phyloP scores from a whole-genome alignment of 225 moss, liverwort and hornwort genomes.

The Sphagnum contortum region DNA sequence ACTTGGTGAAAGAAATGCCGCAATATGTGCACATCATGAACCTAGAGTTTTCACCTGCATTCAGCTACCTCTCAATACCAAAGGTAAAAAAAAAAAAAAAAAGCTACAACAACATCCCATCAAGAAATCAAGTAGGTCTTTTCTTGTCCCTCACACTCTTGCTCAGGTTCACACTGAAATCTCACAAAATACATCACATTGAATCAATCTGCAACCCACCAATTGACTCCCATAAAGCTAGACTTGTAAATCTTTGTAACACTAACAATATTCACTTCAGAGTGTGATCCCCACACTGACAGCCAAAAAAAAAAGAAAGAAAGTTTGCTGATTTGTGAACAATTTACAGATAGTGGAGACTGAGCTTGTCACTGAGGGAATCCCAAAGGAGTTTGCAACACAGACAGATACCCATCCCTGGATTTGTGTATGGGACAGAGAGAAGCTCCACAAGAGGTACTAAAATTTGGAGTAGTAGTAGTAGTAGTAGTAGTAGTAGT shows the following conservation, averaged over 20 bases:
- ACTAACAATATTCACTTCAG: too few species aligned
- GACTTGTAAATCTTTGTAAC: not conserved
- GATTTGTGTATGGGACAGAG: conserved; percentile 33
- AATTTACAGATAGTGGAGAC: conserved; percentile 29
- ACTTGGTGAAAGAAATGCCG: conserved; percentile 37
- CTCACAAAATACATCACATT: not conserved
- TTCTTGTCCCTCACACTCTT: not conserved
- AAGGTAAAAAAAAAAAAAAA: conserved; percentile 9
- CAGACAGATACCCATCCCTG: conserved; percentile 45
- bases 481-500: too few species aligned
- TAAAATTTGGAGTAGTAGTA: too few species aligned
- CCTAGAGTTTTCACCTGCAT: conserved; percentile 22
- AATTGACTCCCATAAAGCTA: not conserved
- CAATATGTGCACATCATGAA: conserved; percentile 33
- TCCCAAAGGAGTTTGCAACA: conserved; percentile 33
- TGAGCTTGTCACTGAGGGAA: conserved; percentile 13
- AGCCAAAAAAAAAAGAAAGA: too few species aligned
- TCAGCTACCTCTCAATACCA: conserved; percentile 41
- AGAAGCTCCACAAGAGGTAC: conserved; percentile 28
- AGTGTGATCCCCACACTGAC: too few species aligned
- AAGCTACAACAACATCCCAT: too few species aligned
- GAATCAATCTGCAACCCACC: not conserved
- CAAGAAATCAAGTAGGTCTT: not conserved
- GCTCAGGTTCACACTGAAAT: not conserved
- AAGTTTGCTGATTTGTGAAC: not conserved